Percentiles rank a stretch among this genome's conserved stretches.
Conservation (phyloP, 768 basidiomycete genomes). For the Lepiota brunneoincarnata region DNA sequence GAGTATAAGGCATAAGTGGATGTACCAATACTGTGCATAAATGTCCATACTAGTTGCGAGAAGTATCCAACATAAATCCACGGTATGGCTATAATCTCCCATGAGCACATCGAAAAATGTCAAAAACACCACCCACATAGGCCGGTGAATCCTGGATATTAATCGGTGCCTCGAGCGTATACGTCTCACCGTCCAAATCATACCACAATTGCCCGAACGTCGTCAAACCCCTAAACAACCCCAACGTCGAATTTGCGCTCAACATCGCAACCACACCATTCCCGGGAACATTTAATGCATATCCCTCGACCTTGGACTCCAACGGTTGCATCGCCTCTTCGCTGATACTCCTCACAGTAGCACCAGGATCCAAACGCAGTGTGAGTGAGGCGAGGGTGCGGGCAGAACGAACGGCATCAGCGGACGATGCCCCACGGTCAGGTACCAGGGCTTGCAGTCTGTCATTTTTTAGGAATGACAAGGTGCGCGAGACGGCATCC, state of each 20-base stretch:
- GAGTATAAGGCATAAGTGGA: not conserved
- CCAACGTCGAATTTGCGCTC: constrained; percentile 61
- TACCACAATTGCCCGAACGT: constrained; percentile 77
- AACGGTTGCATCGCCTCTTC: constrained; percentile 50
- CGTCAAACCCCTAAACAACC: constrained; percentile 69
- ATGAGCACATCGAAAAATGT: not conserved
- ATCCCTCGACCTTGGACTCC: constrained; percentile 53
- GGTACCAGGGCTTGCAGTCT: constrained; percentile 57
- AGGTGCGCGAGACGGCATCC: constrained; percentile 53
- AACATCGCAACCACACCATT: constrained; percentile 55
- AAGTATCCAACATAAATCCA: constrained; percentile 79
- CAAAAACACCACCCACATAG: constrained; percentile 43
- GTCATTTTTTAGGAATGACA: constrained; percentile 43
- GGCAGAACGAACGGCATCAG: constrained; percentile 33
- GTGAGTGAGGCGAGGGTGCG: constrained; percentile 39
- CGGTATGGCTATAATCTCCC: constrained; percentile 54
- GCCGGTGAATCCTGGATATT: constrained; percentile 57
- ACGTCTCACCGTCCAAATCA: constrained; percentile 49
- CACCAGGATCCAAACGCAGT: constrained; percentile 33
- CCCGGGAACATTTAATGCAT: constrained; percentile 51
- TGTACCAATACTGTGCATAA: not conserved
- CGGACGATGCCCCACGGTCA: constrained; percentile 54
- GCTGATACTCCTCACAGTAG: constrained; percentile 41
- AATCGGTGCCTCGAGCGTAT: constrained; percentile 55
- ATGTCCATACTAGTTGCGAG: constrained; percentile 63